Percentiles rank a stretch among this genome's conserved stretches.
These are phyloP conservation scores for Amanita fuliginea DNA, from an alignment of 768 basidiomycete genomes.

Conservation along the genomic window DNA sequence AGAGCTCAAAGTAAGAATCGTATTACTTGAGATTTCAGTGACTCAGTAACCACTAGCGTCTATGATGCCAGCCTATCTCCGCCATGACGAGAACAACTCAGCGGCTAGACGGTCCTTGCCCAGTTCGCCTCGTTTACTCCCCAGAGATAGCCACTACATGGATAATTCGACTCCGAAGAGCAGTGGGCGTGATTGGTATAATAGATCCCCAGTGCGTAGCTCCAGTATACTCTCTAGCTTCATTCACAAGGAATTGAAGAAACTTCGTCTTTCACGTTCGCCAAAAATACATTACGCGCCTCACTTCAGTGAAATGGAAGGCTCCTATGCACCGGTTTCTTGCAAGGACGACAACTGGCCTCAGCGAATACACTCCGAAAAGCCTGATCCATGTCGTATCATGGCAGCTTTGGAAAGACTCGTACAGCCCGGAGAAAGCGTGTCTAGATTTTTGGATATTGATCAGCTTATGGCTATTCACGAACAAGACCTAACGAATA, in stretches of 20 bases:
- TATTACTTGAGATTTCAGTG: background rate
- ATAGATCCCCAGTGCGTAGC: no score
- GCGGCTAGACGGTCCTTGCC: background rate
- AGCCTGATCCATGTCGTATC: background rate
- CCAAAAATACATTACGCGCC: background rate
- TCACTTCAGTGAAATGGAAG: background rate
- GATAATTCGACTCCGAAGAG: background rate
- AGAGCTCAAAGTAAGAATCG: background rate
- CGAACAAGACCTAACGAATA: conserved; percentile 13
- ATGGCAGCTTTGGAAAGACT: background rate
- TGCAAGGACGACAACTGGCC: background rate
- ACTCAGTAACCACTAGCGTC: background rate
- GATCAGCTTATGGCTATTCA: conserved; percentile 13
- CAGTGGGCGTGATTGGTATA: no score
- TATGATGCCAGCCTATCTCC: background rate
- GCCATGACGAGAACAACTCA: background rate
- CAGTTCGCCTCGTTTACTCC: background rate
- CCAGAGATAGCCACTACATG: background rate
- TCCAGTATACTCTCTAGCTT: no score
- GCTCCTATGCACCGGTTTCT: background rate
- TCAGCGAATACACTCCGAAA: background rate
- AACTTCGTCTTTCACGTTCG: no score
- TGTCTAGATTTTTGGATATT: conserved; percentile 10
- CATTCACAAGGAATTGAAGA: no score
- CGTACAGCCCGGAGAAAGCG: background rate